Base-by-base conservation (phyloP, 805 yeast species). In the Pichia insulana region DNA sequence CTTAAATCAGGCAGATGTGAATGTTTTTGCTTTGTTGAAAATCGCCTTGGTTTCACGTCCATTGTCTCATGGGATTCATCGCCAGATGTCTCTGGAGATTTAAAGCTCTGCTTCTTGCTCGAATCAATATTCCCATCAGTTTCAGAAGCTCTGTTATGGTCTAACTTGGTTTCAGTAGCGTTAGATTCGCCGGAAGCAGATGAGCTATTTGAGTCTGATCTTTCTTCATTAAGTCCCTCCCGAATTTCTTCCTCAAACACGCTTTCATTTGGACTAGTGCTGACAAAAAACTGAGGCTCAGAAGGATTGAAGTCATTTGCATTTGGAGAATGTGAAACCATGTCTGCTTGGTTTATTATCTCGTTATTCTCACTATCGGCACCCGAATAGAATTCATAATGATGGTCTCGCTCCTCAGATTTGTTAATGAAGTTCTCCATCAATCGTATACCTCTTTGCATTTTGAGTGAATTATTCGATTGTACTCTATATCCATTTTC, bases 321-420 rank as follows among this genome's bases (percentile, higher is more conserved):
- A 12, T 43, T 42, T 12, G 47, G 41, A 3, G 42, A 37, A 12
- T 34, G 25, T 15, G 51, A 36, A 12, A 31, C 20, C 20, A 36
- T 9, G 7, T 20, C 37, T n/a, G 15, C 37, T 8, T 27, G 3
- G 36, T 67, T 70, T 42, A 43, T 9, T 11, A 19, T 32, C 10
- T 34, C 37, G n/a, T 38, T 39, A 40, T 38, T 43, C 22, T 58
- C 48, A 57, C 75, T 40, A 71, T 76, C 89, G 57, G 73, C 76
- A 10, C 94, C 95, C 9, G 94, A 80, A 55, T 80, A 88, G 58
- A 85, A 89, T 58, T 89, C 97, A 59, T 80, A 89, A 59, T 88
- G 86, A 59, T 89, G 96, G 61, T 89, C 96, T 39, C 86, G 73
- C 57, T 80, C 88, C 59, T 89, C 97, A 37, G 86, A 76, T 34